Evolutionary conservation across 495 filamentous ascomycete species (phyloP).

Genomic region (Polyplosphaeria fusca): DNA sequence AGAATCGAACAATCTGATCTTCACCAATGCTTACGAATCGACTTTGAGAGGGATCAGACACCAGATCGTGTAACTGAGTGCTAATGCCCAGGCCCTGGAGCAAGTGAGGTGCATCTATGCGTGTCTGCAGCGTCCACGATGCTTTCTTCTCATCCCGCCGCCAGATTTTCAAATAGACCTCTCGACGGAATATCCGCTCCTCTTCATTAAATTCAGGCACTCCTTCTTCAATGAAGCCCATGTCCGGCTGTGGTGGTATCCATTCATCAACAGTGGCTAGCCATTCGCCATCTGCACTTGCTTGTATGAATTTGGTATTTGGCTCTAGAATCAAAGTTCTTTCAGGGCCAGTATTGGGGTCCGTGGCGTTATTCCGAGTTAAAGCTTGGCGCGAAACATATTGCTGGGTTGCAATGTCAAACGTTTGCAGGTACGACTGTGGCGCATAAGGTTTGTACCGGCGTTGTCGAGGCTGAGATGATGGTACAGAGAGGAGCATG

Average conservation of each 20-base stretch:
- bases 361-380: conserved; percentile 81
- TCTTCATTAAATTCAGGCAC: conserved; percentile 42
- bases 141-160: conserved; percentile 60
- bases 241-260: conserved; percentile 65
- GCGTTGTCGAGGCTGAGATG: conserved; percentile 44
- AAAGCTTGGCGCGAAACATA: conserved; percentile 81
- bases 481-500: conserved; percentile 60
- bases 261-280: conserved; percentile 89
- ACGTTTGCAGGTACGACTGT: conserved; percentile 70
- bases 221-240: conserved; percentile 50
- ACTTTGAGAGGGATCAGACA: conserved; percentile 58
- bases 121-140: conserved; percentile 69
- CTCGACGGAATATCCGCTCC: conserved; percentile 51
- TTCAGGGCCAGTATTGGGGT: conserved; percentile 67
- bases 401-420: conserved; percentile 68
- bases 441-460: conserved; percentile 33
- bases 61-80: conserved; percentile 65
- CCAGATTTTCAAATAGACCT: conserved; percentile 91
- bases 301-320: conserved; percentile 64
- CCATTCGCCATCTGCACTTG: conserved; percentile 81
- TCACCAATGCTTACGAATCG: conserved; percentile 81
- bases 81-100: conserved; percentile 40
- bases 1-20: conserved; percentile 72
- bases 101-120: conserved; percentile 80
- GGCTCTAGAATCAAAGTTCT: conserved; percentile 67